Evolutionary conservation across 371 early-diverging fungal species (phyloP).

Genomic region (Funneliformis caledonium): DNA sequence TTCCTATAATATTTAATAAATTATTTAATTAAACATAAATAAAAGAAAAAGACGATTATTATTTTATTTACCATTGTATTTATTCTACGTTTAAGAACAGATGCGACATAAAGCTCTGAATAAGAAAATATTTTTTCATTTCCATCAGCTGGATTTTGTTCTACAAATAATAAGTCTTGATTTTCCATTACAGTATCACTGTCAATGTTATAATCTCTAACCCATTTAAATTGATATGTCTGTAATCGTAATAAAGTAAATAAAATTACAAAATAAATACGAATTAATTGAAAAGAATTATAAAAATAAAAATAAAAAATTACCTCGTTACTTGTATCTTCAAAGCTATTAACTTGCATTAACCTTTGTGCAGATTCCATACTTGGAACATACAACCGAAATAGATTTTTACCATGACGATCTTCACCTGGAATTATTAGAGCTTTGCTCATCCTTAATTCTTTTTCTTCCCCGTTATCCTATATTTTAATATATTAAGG

Average conservation of each 20-base stretch:
- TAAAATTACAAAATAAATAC: neutral
- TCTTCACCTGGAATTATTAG: slow-evolving; percentile 7
- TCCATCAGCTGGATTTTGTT: neutral
- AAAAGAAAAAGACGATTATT: neutral
- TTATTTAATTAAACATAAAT: neutral
- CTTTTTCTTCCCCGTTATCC: neutral
- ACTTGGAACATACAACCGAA: slow-evolving; percentile 13
- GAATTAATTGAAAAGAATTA: neutral
- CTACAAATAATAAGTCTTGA: slow-evolving; percentile 9
- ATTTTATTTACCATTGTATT: neutral
- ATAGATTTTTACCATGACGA: neutral
- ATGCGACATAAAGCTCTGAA: neutral
- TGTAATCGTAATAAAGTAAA: neutral
- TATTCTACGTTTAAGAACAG: neutral
- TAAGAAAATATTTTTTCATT: neutral
- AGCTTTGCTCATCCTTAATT: slow-evolving; percentile 3
- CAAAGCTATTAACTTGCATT: neutral
- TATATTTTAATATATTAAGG: neutral
- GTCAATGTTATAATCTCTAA: slow-evolving; percentile 24
- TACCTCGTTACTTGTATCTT: neutral
- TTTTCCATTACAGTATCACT: neutral
- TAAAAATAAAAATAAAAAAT: neutral
- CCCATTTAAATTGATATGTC: neutral
- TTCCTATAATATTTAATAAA: neutral
- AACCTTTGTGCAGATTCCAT: slow-evolving; percentile 9